These are phyloP conservation scores for Lineolata rhizophorae DNA, from an alignment of 495 filamentous ascomycete species.

Conservation along the genomic window DNA sequence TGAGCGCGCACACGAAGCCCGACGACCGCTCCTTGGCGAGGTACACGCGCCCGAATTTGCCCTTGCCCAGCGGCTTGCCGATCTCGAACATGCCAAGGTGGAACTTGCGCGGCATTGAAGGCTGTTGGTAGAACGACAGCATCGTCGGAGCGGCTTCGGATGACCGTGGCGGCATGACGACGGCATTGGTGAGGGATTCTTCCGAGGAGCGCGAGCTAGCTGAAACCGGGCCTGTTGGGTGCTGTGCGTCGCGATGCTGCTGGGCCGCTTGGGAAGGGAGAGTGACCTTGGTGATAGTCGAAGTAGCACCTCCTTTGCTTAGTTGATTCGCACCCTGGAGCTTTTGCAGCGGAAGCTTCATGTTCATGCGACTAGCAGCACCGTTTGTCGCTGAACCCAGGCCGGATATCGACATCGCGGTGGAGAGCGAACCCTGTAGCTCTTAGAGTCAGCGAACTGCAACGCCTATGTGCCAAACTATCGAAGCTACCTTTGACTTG, in stretches of 20 bases:
- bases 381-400: constrained; percentile 11
- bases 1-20: constrained; percentile 88
- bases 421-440: constrained; percentile 16
- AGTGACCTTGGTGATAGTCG: constrained; percentile 35
- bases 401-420: constrained; percentile 16
- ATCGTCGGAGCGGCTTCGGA: constrained; percentile 24
- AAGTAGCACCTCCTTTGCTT: no score
- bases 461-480: no score
- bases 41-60: constrained; percentile 94
- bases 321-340: constrained; percentile 13
- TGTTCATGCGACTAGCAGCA: no score
- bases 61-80: constrained; percentile 84
- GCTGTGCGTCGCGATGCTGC: constrained; percentile 18
- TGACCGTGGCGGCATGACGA: no score
- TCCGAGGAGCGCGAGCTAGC: constrained; percentile 9
- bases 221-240: not conserved
- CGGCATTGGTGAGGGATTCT: constrained; percentile 17
- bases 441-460: no score
- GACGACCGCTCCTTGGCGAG: constrained; percentile 74
- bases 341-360: constrained; percentile 23
- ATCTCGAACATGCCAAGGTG: constrained; percentile 99
- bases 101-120: constrained; percentile 43
- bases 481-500: constrained; percentile 19
- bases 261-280: constrained; percentile 45
- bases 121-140: constrained; percentile 32